Evolutionary conservation across 1,139 yeast species (phyloP), one percentile per base, ranked within the genome.

Genomic region (Yamadazyma membranifaciens): DNA sequence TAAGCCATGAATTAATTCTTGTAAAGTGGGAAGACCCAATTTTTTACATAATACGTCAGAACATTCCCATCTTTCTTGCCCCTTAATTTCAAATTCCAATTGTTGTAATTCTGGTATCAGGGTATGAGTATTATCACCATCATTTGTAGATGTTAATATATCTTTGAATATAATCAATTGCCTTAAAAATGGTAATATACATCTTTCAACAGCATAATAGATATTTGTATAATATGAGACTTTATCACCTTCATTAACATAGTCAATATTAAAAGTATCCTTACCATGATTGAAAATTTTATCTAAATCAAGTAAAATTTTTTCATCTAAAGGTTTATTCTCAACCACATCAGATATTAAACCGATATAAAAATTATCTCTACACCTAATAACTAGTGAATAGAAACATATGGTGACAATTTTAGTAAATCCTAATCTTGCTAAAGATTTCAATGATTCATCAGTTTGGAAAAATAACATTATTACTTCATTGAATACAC

Each of bases 381-480:
- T 15, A 15, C 41, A 30, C 31, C 55, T 44, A 2, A 35, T 26
- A 5, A 42, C 34, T 3, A 65, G 37, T 2, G 67, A 59, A 41
- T 46, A 54, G 6, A 57, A 39, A 11, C 55, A 47, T 7, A 57
- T 41, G 1, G 64, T 54, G 22, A 69, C 48, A 26, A 59, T 39
- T 40, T 65, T 67, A 3, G 60, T 47, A 46, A 60, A 54, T 1
- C 68, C 71, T 13, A 60, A 43, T 25, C 65, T 54, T 4, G 65
- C 56, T 33, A 68, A 48, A 0, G 73, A 61, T 4, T 47, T 44
- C 22, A 69, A 60, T 0, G 80, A 69, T 45, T 73, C 77, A 39
- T 66, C 69, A 2, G 76, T 69, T 49, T 72, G 76, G 47, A 75
- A 68, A 39, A 59, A 74, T 15, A 73, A 49, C 31, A 62, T 50